Conservation (phyloP, 768 basidiomycete genomes). For the Ramaria rubella region DNA sequence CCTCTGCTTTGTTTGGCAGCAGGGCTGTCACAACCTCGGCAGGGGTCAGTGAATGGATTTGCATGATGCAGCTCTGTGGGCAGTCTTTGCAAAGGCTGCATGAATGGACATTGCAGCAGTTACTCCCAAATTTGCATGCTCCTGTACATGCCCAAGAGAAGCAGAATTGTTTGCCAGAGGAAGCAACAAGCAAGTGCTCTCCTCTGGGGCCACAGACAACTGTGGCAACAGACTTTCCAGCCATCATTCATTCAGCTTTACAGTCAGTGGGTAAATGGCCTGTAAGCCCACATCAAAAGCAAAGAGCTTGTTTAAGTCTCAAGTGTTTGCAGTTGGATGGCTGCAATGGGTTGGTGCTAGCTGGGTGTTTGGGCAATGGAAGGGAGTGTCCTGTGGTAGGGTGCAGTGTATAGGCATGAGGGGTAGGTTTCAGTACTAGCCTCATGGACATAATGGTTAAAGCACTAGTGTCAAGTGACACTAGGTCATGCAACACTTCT, state of each 20-base stretch:
- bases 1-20: slow-evolving; percentile 14
- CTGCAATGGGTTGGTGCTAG: no score
- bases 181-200: slow-evolving; percentile 17
- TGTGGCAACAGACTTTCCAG: neutral
- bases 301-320: no score
- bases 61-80: slow-evolving; percentile 31
- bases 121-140: slow-evolving; percentile 19
- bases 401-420: neutral
- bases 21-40: slow-evolving; percentile 29
- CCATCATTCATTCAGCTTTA: neutral
- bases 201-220: neutral
- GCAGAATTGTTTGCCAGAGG: slow-evolving; percentile 21
- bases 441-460: neutral
- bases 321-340: neutral
- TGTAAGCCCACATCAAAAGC: no score
- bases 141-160: slow-evolving; percentile 20
- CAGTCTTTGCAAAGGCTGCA: slow-evolving; percentile 26
- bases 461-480: neutral
- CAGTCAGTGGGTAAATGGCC: no score
- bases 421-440: neutral
- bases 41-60: slow-evolving; percentile 22
- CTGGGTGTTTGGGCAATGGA: neutral
- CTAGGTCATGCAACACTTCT: neutral
- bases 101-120: slow-evolving; percentile 19
- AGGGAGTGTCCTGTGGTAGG: neutral